A percentile compares a stretch with the other conserved stretches of the same genome.
Conservation (phyloP, 345 rosid genomes). For the Lenwebbia sp. region DNA sequence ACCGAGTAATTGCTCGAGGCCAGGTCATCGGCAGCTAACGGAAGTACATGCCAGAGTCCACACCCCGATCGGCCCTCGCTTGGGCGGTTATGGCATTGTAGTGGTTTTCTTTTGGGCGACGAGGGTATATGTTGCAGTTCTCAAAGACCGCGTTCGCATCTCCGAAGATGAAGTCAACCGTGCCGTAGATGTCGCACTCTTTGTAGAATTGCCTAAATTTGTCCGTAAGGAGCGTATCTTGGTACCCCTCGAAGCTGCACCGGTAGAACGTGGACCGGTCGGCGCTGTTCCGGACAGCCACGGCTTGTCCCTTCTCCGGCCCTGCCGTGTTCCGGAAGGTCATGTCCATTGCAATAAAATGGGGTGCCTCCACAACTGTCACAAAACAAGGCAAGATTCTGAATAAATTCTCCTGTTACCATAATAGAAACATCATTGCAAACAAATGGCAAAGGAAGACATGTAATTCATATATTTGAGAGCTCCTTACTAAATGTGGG, state of each 20-base stretch:
- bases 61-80: constrained; percentile 54
- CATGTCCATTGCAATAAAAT: constrained; percentile 3
- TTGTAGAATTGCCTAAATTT: constrained; percentile 75
- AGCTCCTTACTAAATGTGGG: constrained; percentile 38
- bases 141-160: constrained; percentile 69
- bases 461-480: background rate
- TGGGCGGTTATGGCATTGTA: constrained; percentile 72
- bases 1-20: constrained; percentile 11
- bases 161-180: constrained; percentile 81
- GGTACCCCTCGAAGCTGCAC: background rate
- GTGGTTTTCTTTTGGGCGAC: constrained; percentile 46
- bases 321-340: constrained; percentile 1
- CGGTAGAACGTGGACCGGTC: background rate
- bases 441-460: background rate
- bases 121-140: constrained; percentile 54
- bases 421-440: background rate
- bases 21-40: background rate
- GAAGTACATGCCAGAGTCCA: constrained; percentile 41
- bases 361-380: constrained; percentile 66
- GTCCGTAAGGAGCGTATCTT: constrained; percentile 64
- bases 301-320: background rate
- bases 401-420: constrained; percentile 7
- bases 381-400: constrained; percentile 41
- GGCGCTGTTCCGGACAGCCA: background rate
- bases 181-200: constrained; percentile 76